A percentile compares a stretch with the other conserved stretches of the same genome.
These are phyloP conservation scores for Rhizopus delemar DNA, from an alignment of 371 early-diverging fungal species.

Conservation along the genomic window DNA sequence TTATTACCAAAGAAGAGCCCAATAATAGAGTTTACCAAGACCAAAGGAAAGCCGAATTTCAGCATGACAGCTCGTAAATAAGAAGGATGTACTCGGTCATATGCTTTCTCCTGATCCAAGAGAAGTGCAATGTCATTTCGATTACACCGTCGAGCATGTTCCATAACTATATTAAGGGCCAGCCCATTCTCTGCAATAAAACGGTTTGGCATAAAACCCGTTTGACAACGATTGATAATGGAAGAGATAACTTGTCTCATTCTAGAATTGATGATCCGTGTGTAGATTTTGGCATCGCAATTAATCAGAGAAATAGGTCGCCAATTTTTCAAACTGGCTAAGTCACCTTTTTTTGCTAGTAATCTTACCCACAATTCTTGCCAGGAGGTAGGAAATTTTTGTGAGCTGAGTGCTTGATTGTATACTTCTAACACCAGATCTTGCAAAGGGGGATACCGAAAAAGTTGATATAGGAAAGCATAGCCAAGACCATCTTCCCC, in stretches of 20 bases:
- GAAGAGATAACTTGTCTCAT: not conserved
- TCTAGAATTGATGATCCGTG: conserved; percentile 15
- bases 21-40: not conserved
- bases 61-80: conserved; percentile 11
- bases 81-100: conserved; percentile 21
- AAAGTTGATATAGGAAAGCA: too few relatives aligned
- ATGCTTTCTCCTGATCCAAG: conserved; percentile 25
- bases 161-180: conserved; percentile 1
- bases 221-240: conserved; percentile 9
- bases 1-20: conserved; percentile 11
- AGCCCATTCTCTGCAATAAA: conserved; percentile 18
- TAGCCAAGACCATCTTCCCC: too few relatives aligned
- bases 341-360: conserved; percentile 22
- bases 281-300: conserved; percentile 29
- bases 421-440: too few relatives aligned
- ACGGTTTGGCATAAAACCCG: conserved; percentile 6
- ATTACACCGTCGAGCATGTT: conserved; percentile 8
- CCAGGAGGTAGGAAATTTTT: too few relatives aligned
- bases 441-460: too few relatives aligned
- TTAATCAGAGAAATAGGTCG: conserved; percentile 28
- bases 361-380: too few relatives aligned
- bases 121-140: not conserved
- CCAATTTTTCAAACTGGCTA: conserved; percentile 22
- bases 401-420: too few relatives aligned
- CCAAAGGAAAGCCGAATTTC: conserved; percentile 12